phyloP scores from a whole-genome alignment of 2,329 filamentous ascomycete species.

The Alternaria hordeiaustralica region DNA sequence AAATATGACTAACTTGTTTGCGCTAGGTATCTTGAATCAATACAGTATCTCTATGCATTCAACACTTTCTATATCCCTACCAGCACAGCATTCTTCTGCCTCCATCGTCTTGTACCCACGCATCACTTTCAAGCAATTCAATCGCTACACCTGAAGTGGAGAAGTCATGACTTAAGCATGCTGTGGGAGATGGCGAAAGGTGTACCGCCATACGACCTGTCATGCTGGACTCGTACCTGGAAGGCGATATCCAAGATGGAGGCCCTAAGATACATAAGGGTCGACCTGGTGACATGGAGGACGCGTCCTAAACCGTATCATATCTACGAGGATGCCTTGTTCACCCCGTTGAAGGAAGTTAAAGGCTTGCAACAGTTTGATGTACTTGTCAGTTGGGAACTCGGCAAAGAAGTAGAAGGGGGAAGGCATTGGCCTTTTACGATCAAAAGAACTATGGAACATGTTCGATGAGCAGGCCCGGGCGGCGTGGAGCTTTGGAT shows the following conservation, averaged over 20 bases:
- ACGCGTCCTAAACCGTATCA: background rate
- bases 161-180: background rate
- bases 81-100: background rate
- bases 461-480: background rate
- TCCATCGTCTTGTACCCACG: background rate
- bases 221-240: background rate
- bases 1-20: background rate
- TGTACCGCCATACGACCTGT: background rate
- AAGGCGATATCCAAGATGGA: background rate
- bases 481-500: background rate
- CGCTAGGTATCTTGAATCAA: background rate
- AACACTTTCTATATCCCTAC: background rate
- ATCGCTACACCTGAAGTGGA: background rate
- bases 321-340: background rate
- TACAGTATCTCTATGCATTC: background rate
- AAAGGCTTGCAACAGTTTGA: background rate
- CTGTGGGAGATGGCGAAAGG: background rate
- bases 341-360: background rate
- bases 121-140: background rate
- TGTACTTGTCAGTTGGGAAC: background rate
- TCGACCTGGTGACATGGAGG: background rate
- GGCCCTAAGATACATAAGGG: background rate
- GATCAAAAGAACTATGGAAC: background rate
- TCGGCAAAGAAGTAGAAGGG: no score
- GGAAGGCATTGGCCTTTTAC: background rate